Base-by-base conservation (phyloP, 176 grass and related monocot species). In the Calamus simplicifolius region DNA sequence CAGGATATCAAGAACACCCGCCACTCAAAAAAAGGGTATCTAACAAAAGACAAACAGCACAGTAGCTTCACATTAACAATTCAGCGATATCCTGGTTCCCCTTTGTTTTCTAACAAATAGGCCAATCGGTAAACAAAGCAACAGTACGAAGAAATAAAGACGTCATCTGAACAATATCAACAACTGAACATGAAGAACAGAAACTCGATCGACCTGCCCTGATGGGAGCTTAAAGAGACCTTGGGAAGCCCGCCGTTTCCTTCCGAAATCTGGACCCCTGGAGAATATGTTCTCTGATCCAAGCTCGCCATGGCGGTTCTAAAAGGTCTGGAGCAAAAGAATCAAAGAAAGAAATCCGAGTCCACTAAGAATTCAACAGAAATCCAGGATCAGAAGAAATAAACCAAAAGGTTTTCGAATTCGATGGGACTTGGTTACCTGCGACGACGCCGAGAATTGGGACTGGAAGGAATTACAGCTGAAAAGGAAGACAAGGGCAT, bases 201-300 rank as follows among this genome's bases (percentile, higher is more conserved):
- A 21, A 50, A n/a, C 28, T 18, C 18, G 53, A 70, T 49, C 71
- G 51, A 97, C 92, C 92, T 97, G 56, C 92, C 92, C 28, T 70
- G 49, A 23, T 81, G 66, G 25, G 92, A 88, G 50, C 80, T 87
- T 72, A 97, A 83, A 57, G 67, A 60, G 66, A 97, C 70, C 73
- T 85, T 97, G 0, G 66, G 75, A 3, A 97, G 81, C 58, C 84
- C 92, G 0, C 92, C 87, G 69, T 88, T 88, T 58, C 87, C 92
- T 73, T 91, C 75, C 6, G 87, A 84, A 26, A 97, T 56, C 27
- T 76, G 59, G 18, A 90, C 75, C 15, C 92, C 92, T 18, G 76
- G 76, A 10, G 86, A 77, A 29, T 68, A 85, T 50, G 74, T 79
- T 69, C 75, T 85, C 69, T 85, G 87, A 55, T 82, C 87, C 30